A percentile compares a stretch with the other conserved stretches of the same genome.
phyloP scores from a whole-genome alignment of 2,329 filamentous ascomycete species.

The Aspergillus floridensis region DNA sequence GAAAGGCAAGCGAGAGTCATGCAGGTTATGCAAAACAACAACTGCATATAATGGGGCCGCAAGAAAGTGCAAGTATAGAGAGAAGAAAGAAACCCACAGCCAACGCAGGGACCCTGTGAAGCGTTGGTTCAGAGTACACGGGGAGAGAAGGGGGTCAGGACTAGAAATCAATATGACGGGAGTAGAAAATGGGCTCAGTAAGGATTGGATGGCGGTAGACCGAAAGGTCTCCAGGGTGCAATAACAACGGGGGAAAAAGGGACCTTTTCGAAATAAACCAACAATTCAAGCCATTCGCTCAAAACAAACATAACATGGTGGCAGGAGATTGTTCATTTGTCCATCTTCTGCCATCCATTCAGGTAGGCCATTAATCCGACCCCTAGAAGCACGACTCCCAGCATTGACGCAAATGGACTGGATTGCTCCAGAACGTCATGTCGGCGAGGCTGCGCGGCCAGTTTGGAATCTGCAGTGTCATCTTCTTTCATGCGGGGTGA shows the following conservation, averaged over 20 bases:
- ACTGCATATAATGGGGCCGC: slow-evolving; percentile 23
- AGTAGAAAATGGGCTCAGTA: slow-evolving; percentile 14
- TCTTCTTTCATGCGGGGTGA: slow-evolving; percentile 43
- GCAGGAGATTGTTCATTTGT: slow-evolving; percentile 38
- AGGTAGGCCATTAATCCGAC: slow-evolving; percentile 84
- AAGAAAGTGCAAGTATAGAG: slow-evolving; percentile 13
- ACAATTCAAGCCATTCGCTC: background rate
- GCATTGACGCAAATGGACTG: slow-evolving; percentile 75
- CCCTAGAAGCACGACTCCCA: slow-evolving; percentile 76
- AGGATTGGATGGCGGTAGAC: slow-evolving; percentile 15
- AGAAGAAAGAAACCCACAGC: slow-evolving; percentile 16
- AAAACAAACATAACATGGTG: background rate
- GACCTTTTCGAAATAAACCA: background rate
- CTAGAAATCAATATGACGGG: slow-evolving; percentile 11
- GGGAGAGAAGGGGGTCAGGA: slow-evolving; percentile 11
- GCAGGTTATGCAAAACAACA: slow-evolving; percentile 28
- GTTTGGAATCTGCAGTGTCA: slow-evolving; percentile 43
- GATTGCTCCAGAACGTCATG: slow-evolving; percentile 50
- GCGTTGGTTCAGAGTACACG: slow-evolving; percentile 17
- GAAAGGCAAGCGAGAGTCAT: slow-evolving; percentile 22
- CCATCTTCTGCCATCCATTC: slow-evolving; percentile 71
- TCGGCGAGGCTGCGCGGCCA: slow-evolving; percentile 38
- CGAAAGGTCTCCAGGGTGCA: background rate
- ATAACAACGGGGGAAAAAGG: background rate
- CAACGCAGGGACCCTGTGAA: slow-evolving; percentile 8